Evolutionary conservation across 345 rosid species (phyloP), one percentile per base, ranked within the genome.

Genomic region (Eucalyptus shirleyi): DNA sequence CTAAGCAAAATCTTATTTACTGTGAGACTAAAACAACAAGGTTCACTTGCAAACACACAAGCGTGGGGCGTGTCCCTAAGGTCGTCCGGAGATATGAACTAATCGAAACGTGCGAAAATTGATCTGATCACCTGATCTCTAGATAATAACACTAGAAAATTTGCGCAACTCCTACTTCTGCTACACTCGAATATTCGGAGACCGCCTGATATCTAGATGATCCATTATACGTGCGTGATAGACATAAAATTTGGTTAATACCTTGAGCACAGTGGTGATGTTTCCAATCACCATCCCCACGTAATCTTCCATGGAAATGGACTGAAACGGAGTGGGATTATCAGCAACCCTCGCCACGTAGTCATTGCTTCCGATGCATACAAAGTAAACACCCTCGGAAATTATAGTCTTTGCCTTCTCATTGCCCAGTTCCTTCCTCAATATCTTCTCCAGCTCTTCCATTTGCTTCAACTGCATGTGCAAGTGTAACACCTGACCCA

Each of bases 261-360:
- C 93, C 87, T 91, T 72, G 67, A 91, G 37, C 24, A 50, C 91
- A 2, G 49, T 9, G 59, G 91, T 86, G 40, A 91, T 37, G 89
- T 92, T 91, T 24, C 92, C 91, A 3, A 91, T 55, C 42, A 92
- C 93, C 89, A 72, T 62, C 19, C 28, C 86, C 23, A 90, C 91
- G n/a, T 86, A 50, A 50, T 50, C 55, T 50, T 50, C 55, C 21
- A 50, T 50, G 55, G 55, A 17, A 50, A 50, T 17, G 34, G 62
- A 42, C 34, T 30, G 80, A 55, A 87, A n/a, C 7, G 49, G 32
- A 55, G 81, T 14, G 6, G 88, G 59, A 51, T 88, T 88, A 21
- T 42, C 30, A 32, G 44, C 30, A 32, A 85, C 23, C 34, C 42
- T 18, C 19, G 2, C 4, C 5, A n/a, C 1, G 88, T 90, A 91